Base-by-base conservation (phyloP, 2,329 filamentous ascomycete genomes). In the Nannizziopsis arthrosporioides region DNA sequence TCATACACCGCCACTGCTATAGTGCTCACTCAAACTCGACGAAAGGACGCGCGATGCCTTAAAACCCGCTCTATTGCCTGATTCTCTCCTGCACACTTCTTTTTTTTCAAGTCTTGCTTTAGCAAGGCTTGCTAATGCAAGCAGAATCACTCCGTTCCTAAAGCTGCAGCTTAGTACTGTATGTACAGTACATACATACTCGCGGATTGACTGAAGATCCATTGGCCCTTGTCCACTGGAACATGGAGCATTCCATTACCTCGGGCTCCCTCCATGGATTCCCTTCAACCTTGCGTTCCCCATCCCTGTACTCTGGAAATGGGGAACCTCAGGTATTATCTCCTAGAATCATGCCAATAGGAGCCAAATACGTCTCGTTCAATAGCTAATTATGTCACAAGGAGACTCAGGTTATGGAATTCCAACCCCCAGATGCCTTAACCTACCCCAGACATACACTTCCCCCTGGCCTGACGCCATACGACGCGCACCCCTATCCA, bases 271-370 rank as follows among this genome's bases (percentile, higher is more conserved):
- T 19, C 19, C 19, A 18, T 14, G 19, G 31, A 11, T 32, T 15
- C 10, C n/a, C 18, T 22, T 32, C 18, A 14, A 14, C 32, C 8
- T 11, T 35, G 12, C 34, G 27, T 15, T 30, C 17, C 2, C 3
- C 6, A 15, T 17, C 43, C 17, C 18, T 12, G 18, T 3, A 30
- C 27, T n/a, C 42, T 19, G 17, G 8, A 17, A 3, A 45, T 5
- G 27, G 7, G n/a, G 35, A 5, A 53, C 53, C 2, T 53, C 44
- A 22, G 2, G 5, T 17, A 18, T 30, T 7, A 15, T 22, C 10
- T 17, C 35, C 35, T 9, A 5, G 12, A 9, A 37, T 17, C 35
- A n/a, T 9, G 12, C 3, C 15, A 3, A 3, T 37, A n/a, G 10
- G 3, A n/a, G 12, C 15, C 3, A 37, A 7, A 3, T 27, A 7